These are phyloP conservation scores for Cyclostephanos tholiformis DNA, from an alignment of 108 stramenopile species.

Conservation along the genomic window DNA sequence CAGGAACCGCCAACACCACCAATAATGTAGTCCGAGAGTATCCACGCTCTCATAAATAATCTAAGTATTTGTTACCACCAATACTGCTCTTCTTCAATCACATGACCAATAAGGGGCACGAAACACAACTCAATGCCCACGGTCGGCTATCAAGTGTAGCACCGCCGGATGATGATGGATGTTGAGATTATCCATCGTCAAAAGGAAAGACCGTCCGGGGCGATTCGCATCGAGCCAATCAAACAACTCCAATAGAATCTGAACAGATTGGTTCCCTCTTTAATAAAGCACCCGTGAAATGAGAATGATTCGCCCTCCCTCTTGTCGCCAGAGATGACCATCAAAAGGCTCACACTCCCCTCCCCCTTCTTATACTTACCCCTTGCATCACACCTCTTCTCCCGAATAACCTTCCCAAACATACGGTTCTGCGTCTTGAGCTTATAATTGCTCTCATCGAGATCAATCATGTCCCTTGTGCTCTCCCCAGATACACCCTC, in stretches of 20 bases:
- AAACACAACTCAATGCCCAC: conserved; percentile 11
- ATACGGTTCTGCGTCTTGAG: background rate
- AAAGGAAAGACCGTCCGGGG: conserved; percentile 3
- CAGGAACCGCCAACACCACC: no score
- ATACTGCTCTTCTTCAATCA: no score
- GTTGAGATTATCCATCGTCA: conserved; percentile 23
- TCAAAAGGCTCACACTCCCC: background rate
- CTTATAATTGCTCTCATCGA: background rate
- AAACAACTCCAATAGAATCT: background rate
- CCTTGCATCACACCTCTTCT: background rate
- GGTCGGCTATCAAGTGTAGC: background rate
- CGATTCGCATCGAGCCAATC: background rate
- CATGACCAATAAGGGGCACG: conserved; percentile 17
- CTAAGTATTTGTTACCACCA: no score
- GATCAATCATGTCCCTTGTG: background rate
- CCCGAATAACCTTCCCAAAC: background rate
- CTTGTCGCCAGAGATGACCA: conserved; percentile 1
- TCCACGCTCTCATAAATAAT: no score
- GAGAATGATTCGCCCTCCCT: background rate
- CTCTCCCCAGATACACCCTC: background rate
- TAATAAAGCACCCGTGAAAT: background rate
- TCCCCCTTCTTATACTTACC: conserved; percentile 1
- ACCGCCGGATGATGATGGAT: conserved; percentile 9
- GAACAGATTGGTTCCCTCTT: background rate
- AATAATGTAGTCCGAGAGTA: no score